Percentiles rank a stretch among this genome's conserved stretches.
Evolutionary conservation across 1,139 yeast species (phyloP).

Genomic region (Yamadazyma membranifaciens): DNA sequence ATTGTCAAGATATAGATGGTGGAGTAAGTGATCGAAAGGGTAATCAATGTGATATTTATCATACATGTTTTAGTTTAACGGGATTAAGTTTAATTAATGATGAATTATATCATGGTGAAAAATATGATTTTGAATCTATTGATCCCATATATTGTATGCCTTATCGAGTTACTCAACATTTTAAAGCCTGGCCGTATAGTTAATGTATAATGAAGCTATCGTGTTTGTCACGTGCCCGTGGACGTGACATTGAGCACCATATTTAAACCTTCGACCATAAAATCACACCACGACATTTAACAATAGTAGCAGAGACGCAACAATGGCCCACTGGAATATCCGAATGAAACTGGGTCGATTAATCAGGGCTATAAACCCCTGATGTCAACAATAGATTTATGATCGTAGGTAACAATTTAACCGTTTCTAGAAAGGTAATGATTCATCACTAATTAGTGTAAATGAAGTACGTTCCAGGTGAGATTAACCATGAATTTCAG

Average conservation of each 20-base stretch:
- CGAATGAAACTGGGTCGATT: neutral
- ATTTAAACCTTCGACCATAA: no score
- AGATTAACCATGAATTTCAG: no score
- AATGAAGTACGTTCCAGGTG: no score
- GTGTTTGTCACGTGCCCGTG: neutral
- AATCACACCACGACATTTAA: neutral
- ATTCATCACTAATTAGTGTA: no score
- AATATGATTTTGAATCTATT: slow-evolving; percentile 48
- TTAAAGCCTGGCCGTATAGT: slow-evolving; percentile 41
- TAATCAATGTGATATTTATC: slow-evolving; percentile 89
- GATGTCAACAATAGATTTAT: no score
- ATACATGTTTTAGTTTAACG: slow-evolving; percentile 85
- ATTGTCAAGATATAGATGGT: slow-evolving; percentile 81
- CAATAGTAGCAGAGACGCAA: neutral
- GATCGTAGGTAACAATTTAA: no score
- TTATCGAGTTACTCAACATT: slow-evolving; percentile 38
- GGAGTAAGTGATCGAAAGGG: slow-evolving; percentile 93
- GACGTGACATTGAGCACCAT: no score
- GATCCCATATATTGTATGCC: slow-evolving; percentile 93
- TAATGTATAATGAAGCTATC: neutral
- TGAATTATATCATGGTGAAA: slow-evolving; percentile 22
- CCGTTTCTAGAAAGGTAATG: no score
- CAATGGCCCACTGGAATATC: neutral
- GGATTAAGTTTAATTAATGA: slow-evolving; percentile 77
- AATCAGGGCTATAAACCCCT: no score